Evolutionary conservation across 1,139 yeast species (phyloP), one percentile per base, ranked within the genome.

Genomic region (Pichia sp.): DNA sequence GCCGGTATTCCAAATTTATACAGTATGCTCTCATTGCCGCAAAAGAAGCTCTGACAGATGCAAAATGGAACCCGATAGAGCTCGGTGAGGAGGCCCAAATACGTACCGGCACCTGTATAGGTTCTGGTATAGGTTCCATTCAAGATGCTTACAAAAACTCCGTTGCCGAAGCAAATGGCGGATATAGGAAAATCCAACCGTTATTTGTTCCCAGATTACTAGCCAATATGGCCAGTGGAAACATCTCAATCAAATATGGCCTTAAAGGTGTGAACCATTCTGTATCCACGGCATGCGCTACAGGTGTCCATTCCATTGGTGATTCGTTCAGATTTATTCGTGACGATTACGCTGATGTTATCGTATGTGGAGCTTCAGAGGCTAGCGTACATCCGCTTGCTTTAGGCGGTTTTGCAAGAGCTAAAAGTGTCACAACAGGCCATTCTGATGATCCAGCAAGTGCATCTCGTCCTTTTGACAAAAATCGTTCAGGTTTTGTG

Each of bases 151-250:
- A 74, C 51, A 75, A 72, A 30, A 77, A 79, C 55, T 59, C 83
- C 13, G 63, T 72, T 9, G 32, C 28, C n/a, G 79, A 74, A 46
- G 51, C 59, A 18, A 47, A 50, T 5, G 54, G 62, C 5, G 94
- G 94, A 0, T 82, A 80, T 52, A 72, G 78, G 39, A 77, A 75
- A 48, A 77, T 87, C 2, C 83, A 85, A 35, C 98, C 98, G 1
- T 59, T 87, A 39, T 83, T 88, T 55, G 77, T 93, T 11, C 97
- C 98, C 1, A 77, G 74, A 47, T 62, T 88, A 32, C 65, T 93
- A 35, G 74, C 84, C 34, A 93, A 91, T 58, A 93, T 93, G 97
- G 96, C 96, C 0, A 87, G 91, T 0, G 97, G 98, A 3, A 81
- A 87, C 47, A 73, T 91, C 5, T 81, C 96, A 5, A 88, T 91